Evolutionary conservation across 768 basidiomycete genomes (phyloP).

Genomic region (Clitopilus passeckerianus): DNA sequence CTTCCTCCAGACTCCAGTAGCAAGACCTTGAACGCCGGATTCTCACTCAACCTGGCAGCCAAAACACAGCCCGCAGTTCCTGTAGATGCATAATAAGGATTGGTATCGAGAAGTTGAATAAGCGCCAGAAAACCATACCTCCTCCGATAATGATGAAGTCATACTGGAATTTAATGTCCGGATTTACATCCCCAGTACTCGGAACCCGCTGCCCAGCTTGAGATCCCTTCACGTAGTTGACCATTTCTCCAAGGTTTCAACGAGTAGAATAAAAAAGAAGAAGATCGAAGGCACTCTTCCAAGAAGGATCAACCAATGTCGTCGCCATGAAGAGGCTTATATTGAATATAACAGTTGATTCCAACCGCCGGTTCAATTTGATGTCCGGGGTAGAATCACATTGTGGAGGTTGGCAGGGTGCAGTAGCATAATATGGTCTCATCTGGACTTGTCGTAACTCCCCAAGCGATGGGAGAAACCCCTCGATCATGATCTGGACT

Average conservation of each 20-base stretch:
- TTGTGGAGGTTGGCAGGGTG: background rate
- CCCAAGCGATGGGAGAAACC: background rate
- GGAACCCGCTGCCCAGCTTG: background rate
- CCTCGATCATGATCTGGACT: too few relatives aligned
- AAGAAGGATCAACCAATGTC: background rate
- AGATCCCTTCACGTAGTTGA: background rate
- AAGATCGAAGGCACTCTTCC: background rate
- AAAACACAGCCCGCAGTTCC: constrained; percentile 62
- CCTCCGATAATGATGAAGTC: constrained; percentile 54
- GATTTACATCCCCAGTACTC: constrained; percentile 2
- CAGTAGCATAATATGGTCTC: background rate
- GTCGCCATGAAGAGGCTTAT: background rate
- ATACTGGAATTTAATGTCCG: constrained; percentile 23
- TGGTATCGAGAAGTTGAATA: background rate
- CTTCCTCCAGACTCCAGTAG: constrained; percentile 59
- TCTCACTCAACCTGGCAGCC: constrained; percentile 53
- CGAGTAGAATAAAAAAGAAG: background rate
- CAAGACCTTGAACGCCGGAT: constrained; percentile 47
- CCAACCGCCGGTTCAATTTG: background rate
- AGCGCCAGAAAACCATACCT: constrained; percentile 24
- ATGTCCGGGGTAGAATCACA: background rate
- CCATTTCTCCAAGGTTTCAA: background rate
- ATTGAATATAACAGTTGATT: background rate
- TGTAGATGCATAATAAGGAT: constrained; percentile 10
- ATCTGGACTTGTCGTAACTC: background rate